phyloP scores from a whole-genome alignment of 352 stramenopile species.

The Halophytophthora batemanensis region DNA sequence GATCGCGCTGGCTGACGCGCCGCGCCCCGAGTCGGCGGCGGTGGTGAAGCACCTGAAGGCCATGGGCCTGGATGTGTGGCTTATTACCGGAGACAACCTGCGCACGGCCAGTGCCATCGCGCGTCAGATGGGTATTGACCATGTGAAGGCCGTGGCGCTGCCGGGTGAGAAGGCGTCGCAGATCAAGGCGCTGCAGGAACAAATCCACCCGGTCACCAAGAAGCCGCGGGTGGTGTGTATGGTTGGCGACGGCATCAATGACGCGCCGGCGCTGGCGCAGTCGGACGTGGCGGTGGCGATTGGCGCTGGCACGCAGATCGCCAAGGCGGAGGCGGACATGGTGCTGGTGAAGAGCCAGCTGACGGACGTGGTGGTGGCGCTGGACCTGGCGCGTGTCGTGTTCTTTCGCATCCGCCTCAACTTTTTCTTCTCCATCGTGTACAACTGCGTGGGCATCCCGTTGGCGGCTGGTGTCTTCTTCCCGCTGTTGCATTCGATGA shows the following conservation, averaged over 20 bases:
- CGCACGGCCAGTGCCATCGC: conserved; percentile 89
- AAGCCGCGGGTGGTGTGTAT: conserved; percentile 88
- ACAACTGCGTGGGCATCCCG: conserved; percentile 84
- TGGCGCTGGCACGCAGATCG: conserved; percentile 89
- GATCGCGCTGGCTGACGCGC: conserved; percentile 74
- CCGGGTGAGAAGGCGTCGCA: conserved; percentile 94
- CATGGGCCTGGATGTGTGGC: conserved; percentile 83
- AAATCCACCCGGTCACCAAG: conserved; percentile 63
- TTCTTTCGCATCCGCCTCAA: conserved; percentile 85
- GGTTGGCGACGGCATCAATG: conserved; percentile 95
- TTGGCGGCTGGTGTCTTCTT: conserved; percentile 85
- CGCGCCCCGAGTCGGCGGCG: conserved; percentile 64
- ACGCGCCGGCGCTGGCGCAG: conserved; percentile 90
- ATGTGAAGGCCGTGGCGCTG: conserved; percentile 86
- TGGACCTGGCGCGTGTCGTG: conserved; percentile 78
- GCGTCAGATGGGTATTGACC: conserved; percentile 85
- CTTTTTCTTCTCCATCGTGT: conserved; percentile 86
- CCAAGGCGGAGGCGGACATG: conserved; percentile 86
- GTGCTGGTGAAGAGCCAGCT: conserved; percentile 86
- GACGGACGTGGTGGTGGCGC: conserved; percentile 76
- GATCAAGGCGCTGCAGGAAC: conserved; percentile 82
- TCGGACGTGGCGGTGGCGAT: conserved; percentile 93
- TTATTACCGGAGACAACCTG: conserved; percentile 92
- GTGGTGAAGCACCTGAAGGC: conserved; percentile 76
- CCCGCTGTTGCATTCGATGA: conserved; percentile 76